Evolutionary conservation across 345 rosid species (phyloP).

Genomic region (Syzygium aqueum): DNA sequence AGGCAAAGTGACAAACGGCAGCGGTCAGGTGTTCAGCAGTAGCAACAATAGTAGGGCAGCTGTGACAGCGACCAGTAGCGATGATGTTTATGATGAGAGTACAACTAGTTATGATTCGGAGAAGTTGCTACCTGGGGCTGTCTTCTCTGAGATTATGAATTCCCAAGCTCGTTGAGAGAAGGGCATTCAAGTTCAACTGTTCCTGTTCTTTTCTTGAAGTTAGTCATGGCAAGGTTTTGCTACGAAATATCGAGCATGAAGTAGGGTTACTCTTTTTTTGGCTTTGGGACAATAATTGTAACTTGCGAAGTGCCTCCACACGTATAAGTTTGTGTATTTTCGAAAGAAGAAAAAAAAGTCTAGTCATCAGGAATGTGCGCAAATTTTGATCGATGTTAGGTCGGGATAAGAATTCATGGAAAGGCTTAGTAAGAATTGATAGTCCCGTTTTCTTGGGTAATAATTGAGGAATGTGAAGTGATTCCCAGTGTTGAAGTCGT

Average conservation of each 20-base stretch:
- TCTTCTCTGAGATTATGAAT: conserved; percentile 21
- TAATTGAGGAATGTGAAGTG: not conserved
- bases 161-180: conserved; percentile 14
- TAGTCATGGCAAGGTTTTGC: not conserved
- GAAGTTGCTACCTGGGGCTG: not conserved
- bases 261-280: not conserved
- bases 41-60: not conserved
- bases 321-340: not conserved
- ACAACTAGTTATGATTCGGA: not conserved
- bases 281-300: not conserved
- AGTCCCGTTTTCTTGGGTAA: not conserved
- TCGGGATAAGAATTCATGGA: too few species aligned
- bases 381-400: not conserved
- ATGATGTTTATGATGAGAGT: not conserved
- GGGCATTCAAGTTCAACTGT: not conserved
- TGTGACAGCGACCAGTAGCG: not conserved
- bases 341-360: not conserved
- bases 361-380: not conserved
- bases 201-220: not conserved
- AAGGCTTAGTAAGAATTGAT: not conserved
- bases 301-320: not conserved
- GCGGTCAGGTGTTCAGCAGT: not conserved
- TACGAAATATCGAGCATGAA: not conserved
- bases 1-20: not conserved
- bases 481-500: not conserved